Evolutionary conservation across 2,329 filamentous ascomycete species (phyloP), one percentile per base, ranked within the genome.

Genomic region (Leptographium radiaticola): DNA sequence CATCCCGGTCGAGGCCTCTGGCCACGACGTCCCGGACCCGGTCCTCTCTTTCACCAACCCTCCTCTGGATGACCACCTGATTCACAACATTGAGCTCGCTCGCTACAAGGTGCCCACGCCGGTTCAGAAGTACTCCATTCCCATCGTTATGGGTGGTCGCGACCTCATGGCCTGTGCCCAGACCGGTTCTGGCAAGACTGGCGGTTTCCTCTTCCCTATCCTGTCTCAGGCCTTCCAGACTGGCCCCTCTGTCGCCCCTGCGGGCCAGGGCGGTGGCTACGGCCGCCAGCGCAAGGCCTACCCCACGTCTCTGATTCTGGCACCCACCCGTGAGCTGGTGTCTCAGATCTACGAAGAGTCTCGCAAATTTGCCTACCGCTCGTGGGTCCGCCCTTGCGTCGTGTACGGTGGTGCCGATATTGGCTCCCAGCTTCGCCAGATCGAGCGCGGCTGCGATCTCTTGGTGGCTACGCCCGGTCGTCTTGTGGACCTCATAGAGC

Each of bases 101-200:
- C 87, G 86, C 65, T 98, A 98, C 81, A 90, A 91, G 71, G 84
- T 90, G 47, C 93, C 93, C 53, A 98, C 93, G 1, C 93, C 93
- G 31, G 93, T 98, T 52, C 93, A 98, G 75, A 98, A 98, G 73
- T 97, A 98, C 77, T 97, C 93, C 5, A 95, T 98, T 55, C 93
- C 93, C 61, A 98, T 98, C 65, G 93, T 98, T 68, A 95, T 95
- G 87, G 86, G 84, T 63, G 93, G 93, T 60, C 89, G 93, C 73
- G 93, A 98, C 72, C 77, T 98, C 68, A 98, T 98, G 93, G 93
- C 93, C 71, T 98, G 93, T 78, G 93, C 93, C 65, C 93, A 98
- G 80, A 98, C 93, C 63, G 93, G 91, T 84, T 98, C 93, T 66
- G 93, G 93, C 79, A 98, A 98, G 82, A 98, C 93, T 69, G 93